These are phyloP conservation scores for Dothideomycetes sp. DNA, from an alignment of 2,329 filamentous ascomycete species.

Conservation along the genomic window DNA sequence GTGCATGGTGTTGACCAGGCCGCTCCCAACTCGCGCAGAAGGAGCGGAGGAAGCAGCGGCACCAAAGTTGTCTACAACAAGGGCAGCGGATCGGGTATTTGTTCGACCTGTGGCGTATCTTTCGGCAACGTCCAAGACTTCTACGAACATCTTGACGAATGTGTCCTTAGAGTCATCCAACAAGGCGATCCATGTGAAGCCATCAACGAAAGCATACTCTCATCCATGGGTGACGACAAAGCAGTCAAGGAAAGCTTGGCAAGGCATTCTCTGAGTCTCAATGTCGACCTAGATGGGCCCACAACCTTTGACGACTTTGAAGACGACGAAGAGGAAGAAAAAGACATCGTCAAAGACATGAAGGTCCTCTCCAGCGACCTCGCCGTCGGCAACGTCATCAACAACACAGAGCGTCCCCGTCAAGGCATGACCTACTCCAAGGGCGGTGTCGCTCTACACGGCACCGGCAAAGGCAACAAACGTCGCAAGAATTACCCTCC, in stretches of 20 bases:
- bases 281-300: conserved; percentile 35
- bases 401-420: conserved; percentile 30
- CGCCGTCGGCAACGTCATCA: neutral
- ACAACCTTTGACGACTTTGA: conserved; percentile 47
- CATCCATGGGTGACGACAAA: conserved; percentile 51
- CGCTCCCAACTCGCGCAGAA: conserved; percentile 83
- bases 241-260: conserved; percentile 50
- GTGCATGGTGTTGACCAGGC: conserved; percentile 91
- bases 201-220: conserved; percentile 47
- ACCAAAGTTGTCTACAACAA: conserved; percentile 59
- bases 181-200: conserved; percentile 49
- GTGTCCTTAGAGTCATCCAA: conserved; percentile 54
- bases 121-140: conserved; percentile 90
- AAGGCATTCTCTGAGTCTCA: conserved; percentile 45
- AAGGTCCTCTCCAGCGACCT: neutral
- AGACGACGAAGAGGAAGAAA: conserved; percentile 49
- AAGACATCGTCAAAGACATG: conserved; percentile 37
- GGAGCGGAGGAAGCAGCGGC: conserved; percentile 36
- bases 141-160: conserved; percentile 84
- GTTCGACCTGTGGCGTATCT: conserved; percentile 79
- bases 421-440: conserved; percentile 70
- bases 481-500: conserved; percentile 88
- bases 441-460: conserved; percentile 53
- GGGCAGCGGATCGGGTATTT: conserved; percentile 68
- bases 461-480: conserved; percentile 56